A percentile compares a stretch with the other conserved stretches of the same genome.
phyloP scores from a whole-genome alignment of 2,329 filamentous ascomycete genomes.

The Botrytis byssoidea region DNA sequence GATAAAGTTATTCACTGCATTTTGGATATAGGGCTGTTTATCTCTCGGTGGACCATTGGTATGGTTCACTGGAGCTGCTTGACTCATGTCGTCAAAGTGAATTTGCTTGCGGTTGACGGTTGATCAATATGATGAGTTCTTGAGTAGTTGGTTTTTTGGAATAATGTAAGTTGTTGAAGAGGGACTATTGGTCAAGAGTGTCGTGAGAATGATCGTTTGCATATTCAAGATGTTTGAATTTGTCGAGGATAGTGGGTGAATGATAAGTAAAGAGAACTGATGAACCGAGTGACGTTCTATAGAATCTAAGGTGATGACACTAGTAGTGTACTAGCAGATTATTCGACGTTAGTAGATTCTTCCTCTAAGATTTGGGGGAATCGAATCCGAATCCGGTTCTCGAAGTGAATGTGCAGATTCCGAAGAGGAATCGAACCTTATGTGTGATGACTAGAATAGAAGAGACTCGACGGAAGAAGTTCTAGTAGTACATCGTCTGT shows the following conservation, averaged over 20 bases:
- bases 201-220: not conserved
- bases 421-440: not conserved
- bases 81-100: not conserved
- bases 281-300: not conserved
- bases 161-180: not conserved
- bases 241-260: not conserved
- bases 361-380: not conserved
- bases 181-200: not conserved
- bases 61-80: not conserved
- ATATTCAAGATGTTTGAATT: not conserved
- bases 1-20: not conserved
- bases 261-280: not conserved
- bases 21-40: not conserved
- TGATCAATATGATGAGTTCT: not conserved
- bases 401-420: not conserved
- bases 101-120: not conserved
- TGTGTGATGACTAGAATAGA: not conserved
- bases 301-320: not conserved
- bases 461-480: not conserved
- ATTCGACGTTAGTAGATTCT: not conserved
- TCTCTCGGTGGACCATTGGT: not conserved
- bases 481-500: not conserved
- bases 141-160: not conserved
- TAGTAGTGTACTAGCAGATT: not conserved
- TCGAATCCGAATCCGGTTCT: not conserved